A percentile compares a stretch with the other conserved stretches of the same genome.
Evolutionary conservation across 371 early-diverging fungal species (phyloP).

Genomic region (Mucor plumbeus): DNA sequence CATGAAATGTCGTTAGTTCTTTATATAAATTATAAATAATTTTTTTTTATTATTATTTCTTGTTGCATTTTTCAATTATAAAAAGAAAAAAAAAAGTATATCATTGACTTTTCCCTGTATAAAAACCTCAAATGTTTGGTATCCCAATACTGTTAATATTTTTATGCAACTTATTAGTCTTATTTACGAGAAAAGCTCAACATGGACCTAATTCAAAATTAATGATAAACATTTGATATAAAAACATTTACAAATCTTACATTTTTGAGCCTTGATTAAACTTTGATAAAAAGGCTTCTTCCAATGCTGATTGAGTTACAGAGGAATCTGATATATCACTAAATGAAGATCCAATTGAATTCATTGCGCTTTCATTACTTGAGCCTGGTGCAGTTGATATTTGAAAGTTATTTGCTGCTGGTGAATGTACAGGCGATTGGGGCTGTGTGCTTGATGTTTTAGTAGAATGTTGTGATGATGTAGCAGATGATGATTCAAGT

Average conservation of each 20-base stretch:
- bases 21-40: neutral
- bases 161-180: neutral
- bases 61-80: slow-evolving; percentile 5
- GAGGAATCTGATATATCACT: slow-evolving; percentile 67
- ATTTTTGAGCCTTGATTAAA: slow-evolving; percentile 60
- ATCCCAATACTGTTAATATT: neutral
- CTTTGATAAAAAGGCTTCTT: slow-evolving; percentile 63
- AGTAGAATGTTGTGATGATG: neutral
- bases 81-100: slow-evolving; percentile 17
- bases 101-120: neutral
- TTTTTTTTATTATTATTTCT: neutral
- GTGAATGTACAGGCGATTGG: slow-evolving; percentile 11
- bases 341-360: slow-evolving; percentile 60
- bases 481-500: neutral
- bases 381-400: slow-evolving; percentile 20
- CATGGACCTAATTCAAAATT: slow-evolving; percentile 15
- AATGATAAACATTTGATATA: neutral
- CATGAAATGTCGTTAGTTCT: neutral
- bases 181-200: slow-evolving; percentile 25
- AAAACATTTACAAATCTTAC: slow-evolving; percentile 32
- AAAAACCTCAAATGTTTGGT: neutral
- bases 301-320: slow-evolving; percentile 65
- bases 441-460: slow-evolving; percentile 3
- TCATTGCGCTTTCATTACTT: slow-evolving; percentile 44
- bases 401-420: slow-evolving; percentile 2